Evolutionary conservation across 2,329 filamentous ascomycete species (phyloP), one percentile per base, ranked within the genome.

Genomic region (Fusarium clavum): DNA sequence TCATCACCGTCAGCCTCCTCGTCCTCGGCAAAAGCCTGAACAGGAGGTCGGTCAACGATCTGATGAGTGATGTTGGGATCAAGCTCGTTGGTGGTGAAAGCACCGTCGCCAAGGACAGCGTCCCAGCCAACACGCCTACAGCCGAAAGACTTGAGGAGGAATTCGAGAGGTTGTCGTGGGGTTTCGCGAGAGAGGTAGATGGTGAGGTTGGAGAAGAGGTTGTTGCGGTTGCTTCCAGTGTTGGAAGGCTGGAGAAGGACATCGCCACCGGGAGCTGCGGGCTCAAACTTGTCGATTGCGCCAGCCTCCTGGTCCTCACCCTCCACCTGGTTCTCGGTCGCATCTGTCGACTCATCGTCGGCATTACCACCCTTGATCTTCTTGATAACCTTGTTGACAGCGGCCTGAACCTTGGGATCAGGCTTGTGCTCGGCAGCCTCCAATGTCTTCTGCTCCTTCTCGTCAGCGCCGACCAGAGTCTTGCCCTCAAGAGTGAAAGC

Each of bases 101-200:
- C 92, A 48, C 96, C 96, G 67, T 94, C 94, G 55, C 96, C 96
- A 22, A 97, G 87, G 24, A 97, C 91, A 32, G 90, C 87, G 77
- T 98, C 95, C 96, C 96, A 99, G 44, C 94, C 96, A 73, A 99
- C 91, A 46, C 95, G 90, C 84, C 95, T 97, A 85, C 95, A 98
- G 69, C 96, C 96, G 77, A 98, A 99, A 5, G 95, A 89, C 77
- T 94, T 92, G 56, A 99, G 87, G 57, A 99, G 88, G 78, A 99
- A 97, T 80, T 99, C 96, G 24, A 99, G 85, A 5, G 96, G 90
- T 71, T 94, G 92, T 71, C 94, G 89, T 16, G 96, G 96, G 6
- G 95, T 94, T 83, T 99, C 96, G 75, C 96, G 92, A 40, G 95
- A 97, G 45, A 99, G 88, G 83, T 91, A 99, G 83, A 99, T 90